Percentiles rank a stretch among this genome's conserved stretches.
Evolutionary conservation across 306 rosid genomes (phyloP).

Genomic region (Morella rubra): DNA sequence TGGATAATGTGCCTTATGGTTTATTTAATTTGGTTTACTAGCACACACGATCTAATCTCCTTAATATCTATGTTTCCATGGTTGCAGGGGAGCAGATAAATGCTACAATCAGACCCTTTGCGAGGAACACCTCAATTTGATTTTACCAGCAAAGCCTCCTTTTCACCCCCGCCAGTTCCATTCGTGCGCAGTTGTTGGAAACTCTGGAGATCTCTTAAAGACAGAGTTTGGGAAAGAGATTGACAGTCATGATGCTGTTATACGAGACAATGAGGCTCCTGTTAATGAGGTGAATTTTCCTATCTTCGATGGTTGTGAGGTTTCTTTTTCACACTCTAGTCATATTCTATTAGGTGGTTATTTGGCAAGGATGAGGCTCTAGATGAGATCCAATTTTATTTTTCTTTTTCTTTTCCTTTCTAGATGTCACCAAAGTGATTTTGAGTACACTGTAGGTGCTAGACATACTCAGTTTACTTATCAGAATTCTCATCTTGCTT

Average conservation of each 20-base stretch:
- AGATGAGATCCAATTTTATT: constrained; percentile 16
- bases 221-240: constrained; percentile 82
- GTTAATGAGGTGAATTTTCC: constrained; percentile 67
- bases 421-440: constrained; percentile 14
- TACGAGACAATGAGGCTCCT: constrained; percentile 98
- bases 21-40: constrained; percentile 9
- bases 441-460: constrained; percentile 15
- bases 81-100: constrained; percentile 63
- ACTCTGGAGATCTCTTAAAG: constrained; percentile 94
- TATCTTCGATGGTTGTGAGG: not conserved
- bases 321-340: not conserved
- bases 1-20: constrained; percentile 6
- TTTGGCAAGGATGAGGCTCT: not conserved
- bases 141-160: constrained; percentile 86
- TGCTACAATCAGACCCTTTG: constrained; percentile 80
- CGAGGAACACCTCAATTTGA: constrained; percentile 81
- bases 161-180: constrained; percentile 84
- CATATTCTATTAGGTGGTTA: not conserved
- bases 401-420: not conserved
- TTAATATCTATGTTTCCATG: constrained; percentile 16
- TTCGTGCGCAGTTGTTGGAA: constrained; percentile 95
- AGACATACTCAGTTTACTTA: constrained; percentile 1
- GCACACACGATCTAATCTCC: constrained; percentile 5
- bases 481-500: constrained; percentile 19
- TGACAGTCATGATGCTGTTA: constrained; percentile 87